Evolutionary conservation across 2,329 filamentous ascomycete genomes (phyloP).

Genomic region (Nannizziopsis arthrosporioides): DNA sequence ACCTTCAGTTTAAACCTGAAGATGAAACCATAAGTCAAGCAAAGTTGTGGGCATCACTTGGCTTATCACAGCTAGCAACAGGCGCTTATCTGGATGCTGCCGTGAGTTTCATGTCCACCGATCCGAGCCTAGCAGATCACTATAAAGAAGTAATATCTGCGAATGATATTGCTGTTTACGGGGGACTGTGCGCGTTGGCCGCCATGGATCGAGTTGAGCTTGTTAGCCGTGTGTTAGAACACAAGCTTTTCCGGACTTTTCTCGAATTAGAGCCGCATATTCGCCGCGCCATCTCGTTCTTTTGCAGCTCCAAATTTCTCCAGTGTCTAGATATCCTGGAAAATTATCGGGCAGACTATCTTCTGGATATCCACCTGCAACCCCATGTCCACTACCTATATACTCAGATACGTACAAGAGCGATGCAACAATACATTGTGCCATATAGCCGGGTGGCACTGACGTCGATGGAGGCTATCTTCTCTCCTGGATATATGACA

Average conservation of each 20-base stretch:
- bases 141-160: slow-evolving; percentile 63
- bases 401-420: slow-evolving; percentile 68
- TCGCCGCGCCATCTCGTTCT: slow-evolving; percentile 76
- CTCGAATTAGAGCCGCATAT: slow-evolving; percentile 90
- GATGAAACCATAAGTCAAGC: slow-evolving; percentile 46
- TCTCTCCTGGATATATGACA: slow-evolving; percentile 46
- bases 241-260: slow-evolving; percentile 67
- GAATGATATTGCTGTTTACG: slow-evolving; percentile 88
- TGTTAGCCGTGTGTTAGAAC: slow-evolving; percentile 66
- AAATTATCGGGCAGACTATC: slow-evolving; percentile 68
- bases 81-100: slow-evolving; percentile 57
- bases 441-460: slow-evolving; percentile 83
- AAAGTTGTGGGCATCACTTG: slow-evolving; percentile 55
- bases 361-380: slow-evolving; percentile 79
- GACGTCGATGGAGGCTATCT: slow-evolving; percentile 63
- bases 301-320: slow-evolving; percentile 82
- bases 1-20: slow-evolving; percentile 44
- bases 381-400: slow-evolving; percentile 61
- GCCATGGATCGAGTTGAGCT: slow-evolving; percentile 73
- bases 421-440: slow-evolving; percentile 83
- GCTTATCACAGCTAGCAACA: slow-evolving; percentile 48
- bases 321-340: slow-evolving; percentile 73
- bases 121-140: slow-evolving; percentile 44
- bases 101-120: slow-evolving; percentile 53
- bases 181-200: slow-evolving; percentile 77